Evolutionary conservation across 495 filamentous ascomycete species (phyloP), one percentile per base, ranked within the genome.

Genomic region (Articulospora tetracladia): DNA sequence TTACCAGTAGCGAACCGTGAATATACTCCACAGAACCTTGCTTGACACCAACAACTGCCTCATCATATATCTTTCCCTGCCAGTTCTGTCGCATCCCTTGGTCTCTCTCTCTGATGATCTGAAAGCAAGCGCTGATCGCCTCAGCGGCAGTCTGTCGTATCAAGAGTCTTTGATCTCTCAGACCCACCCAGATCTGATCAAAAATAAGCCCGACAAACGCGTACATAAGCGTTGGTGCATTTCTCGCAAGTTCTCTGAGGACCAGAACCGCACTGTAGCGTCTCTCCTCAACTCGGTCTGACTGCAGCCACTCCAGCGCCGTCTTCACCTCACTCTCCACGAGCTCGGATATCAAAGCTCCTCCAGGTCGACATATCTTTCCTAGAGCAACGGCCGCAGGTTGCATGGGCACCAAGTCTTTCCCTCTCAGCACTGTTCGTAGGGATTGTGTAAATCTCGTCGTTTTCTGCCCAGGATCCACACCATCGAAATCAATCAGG

Each of bases 251-350:
- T 69, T 98, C 93, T 34, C 91, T 83, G 32, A 99, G 84, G 20
- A 94, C 85, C 19, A 99, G 79, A 23, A 97, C 93, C 3, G 94
- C 93, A 30, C 89, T 89, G 71, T 96, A 97, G 44, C 94, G 84
- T 63, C 94, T 79, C 62, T 90, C 91, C 74, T 99, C 94, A 66
- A 94, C 86, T 25, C 93, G 83, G 63, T 97, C 95, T n/a, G 89
- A 88, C 66, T 97, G 93, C 50, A 99, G 79, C 89, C 90, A 97
- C 75, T 99, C 94, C 41, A 98, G 75, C 0, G 94, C 93, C 10
- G 90, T 89, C 68, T 96, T 92, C 44, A 98, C 91, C 70, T 99
- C 95, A 59, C 92, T 90, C 65, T 99, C 94, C 41, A 99, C 95
- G 44, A 99, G 77, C 74, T 98, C 95, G 1, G 94, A 94, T 36